Conservation (phyloP, 2,329 filamentous ascomycete genomes). For the Bimuria novae-zelandiae region DNA sequence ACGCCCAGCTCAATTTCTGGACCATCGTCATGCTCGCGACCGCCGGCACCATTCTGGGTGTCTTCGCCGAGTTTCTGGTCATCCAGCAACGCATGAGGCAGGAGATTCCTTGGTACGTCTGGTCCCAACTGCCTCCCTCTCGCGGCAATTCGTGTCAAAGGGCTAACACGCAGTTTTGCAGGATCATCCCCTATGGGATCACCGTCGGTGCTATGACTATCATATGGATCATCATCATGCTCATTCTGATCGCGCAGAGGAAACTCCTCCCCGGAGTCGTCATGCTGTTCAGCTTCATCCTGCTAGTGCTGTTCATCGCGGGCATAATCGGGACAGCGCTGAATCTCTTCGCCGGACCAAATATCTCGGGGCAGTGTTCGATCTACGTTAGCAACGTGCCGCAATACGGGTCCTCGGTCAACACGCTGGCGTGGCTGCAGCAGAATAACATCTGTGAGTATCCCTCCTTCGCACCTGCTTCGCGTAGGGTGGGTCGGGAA, state of each 20-base stretch:
- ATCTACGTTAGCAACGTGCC: slow-evolving; percentile 57
- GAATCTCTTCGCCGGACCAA: slow-evolving; percentile 63
- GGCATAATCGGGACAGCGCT: slow-evolving; percentile 67
- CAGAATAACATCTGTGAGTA: slow-evolving; percentile 63
- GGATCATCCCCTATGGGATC: slow-evolving; percentile 69
- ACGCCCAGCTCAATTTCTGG: slow-evolving; percentile 68
- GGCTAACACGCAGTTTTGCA: slow-evolving; percentile 34
- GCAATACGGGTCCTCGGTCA: slow-evolving; percentile 53
- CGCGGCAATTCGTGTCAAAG: neutral
- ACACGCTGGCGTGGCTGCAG: slow-evolving; percentile 66
- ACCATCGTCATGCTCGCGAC: slow-evolving; percentile 65
- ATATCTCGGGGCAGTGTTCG: slow-evolving; percentile 64
- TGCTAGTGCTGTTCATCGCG: slow-evolving; percentile 65
- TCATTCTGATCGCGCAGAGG: slow-evolving; percentile 60
- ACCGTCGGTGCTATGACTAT: slow-evolving; percentile 61
- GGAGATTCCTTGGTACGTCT: slow-evolving; percentile 63
- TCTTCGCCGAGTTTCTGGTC: slow-evolving; percentile 64
- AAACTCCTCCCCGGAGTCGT: slow-evolving; percentile 63
- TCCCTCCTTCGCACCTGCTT: neutral
- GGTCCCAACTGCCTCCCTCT: slow-evolving; percentile 15
- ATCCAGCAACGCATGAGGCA: slow-evolving; percentile 61
- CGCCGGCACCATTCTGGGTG: slow-evolving; percentile 61
- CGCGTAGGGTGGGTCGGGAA: too few relatives aligned
- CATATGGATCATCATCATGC: slow-evolving; percentile 62
- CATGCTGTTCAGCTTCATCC: slow-evolving; percentile 64